Evolutionary conservation across 805 yeast genomes (phyloP).

Genomic region (Cyberlindnera amylophila): DNA sequence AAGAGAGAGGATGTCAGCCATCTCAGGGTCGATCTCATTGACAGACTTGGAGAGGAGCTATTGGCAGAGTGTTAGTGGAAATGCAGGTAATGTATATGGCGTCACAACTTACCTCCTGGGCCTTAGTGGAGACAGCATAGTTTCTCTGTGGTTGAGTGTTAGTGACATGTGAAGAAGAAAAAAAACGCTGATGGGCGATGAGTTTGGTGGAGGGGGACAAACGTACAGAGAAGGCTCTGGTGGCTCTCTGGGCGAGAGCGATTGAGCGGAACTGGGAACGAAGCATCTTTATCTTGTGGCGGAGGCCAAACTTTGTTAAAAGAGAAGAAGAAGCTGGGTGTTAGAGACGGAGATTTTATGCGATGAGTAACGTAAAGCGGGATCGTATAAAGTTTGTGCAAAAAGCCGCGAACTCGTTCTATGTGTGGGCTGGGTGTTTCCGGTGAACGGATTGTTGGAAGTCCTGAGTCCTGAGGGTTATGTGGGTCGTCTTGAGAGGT

Average conservation of each 20-base stretch:
- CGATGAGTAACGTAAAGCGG: conserved; percentile 1
- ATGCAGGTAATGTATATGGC: not conserved
- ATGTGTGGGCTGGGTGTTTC: no score
- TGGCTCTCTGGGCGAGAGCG: conserved; percentile 14
- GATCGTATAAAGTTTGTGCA: no score
- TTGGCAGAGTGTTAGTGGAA: not conserved
- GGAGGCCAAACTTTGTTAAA: no score
- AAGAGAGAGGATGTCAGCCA: conserved; percentile 64
- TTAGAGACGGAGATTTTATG: not conserved
- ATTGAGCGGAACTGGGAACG: conserved; percentile 19
- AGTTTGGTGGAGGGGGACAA: not conserved
- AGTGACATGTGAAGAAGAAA: not conserved
- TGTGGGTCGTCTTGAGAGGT: no score
- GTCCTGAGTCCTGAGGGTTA: no score
- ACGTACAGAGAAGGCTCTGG: conserved; percentile 12
- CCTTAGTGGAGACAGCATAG: conserved; percentile 20
- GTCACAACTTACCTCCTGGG: conserved; percentile 15
- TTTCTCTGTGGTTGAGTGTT: conserved; percentile 11
- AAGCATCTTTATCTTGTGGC: conserved; percentile 10
- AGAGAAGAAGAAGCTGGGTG: conserved; percentile 1
- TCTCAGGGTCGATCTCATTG: conserved; percentile 72
- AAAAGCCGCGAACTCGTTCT: no score
- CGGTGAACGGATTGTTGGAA: no score
- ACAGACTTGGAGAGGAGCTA: conserved; percentile 18
- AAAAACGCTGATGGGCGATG: conserved; percentile 1